A percentile compares a stretch with the other conserved stretches of the same genome.
Conservation (phyloP, 306 rosid species). For the Dalbergia cultrata region DNA sequence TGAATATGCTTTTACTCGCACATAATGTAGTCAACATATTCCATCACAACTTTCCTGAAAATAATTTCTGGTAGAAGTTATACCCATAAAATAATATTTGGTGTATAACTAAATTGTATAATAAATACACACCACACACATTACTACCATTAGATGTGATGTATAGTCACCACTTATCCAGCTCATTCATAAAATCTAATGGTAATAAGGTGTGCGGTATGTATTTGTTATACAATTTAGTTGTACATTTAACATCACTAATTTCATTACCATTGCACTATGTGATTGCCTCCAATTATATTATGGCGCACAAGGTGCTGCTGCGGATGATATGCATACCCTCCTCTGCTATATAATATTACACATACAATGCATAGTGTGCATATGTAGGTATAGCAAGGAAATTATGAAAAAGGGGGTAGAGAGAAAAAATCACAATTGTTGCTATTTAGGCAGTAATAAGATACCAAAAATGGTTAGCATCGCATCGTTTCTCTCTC, state of each 20-base stretch:
- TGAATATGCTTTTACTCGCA: slow-evolving; percentile 44
- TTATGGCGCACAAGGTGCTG: background rate
- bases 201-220: too few species aligned
- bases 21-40: slow-evolving; percentile 51
- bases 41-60: slow-evolving; percentile 54
- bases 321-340: slow-evolving; percentile 1
- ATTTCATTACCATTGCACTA: slow-evolving; percentile 43
- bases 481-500: slow-evolving; percentile 50
- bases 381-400: too few species aligned
- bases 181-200: too few species aligned
- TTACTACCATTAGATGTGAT: too few species aligned
- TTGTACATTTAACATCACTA: too few species aligned
- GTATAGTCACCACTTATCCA: too few species aligned
- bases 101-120: too few species aligned
- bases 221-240: too few species aligned
- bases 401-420: background rate
- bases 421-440: slow-evolving; percentile 7
- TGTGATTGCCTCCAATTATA: slow-evolving; percentile 47
- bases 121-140: too few species aligned
- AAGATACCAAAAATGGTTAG: slow-evolving; percentile 54
- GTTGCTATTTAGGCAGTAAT: slow-evolving; percentile 50
- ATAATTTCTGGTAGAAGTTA: slow-evolving; percentile 46
- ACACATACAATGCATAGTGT: slow-evolving; percentile 1
- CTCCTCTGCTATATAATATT: slow-evolving; percentile 1
- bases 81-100: too few species aligned